These are phyloP conservation scores for Sporopachydermia quercuum DNA, from an alignment of 805 yeast species.

Conservation along the genomic window DNA sequence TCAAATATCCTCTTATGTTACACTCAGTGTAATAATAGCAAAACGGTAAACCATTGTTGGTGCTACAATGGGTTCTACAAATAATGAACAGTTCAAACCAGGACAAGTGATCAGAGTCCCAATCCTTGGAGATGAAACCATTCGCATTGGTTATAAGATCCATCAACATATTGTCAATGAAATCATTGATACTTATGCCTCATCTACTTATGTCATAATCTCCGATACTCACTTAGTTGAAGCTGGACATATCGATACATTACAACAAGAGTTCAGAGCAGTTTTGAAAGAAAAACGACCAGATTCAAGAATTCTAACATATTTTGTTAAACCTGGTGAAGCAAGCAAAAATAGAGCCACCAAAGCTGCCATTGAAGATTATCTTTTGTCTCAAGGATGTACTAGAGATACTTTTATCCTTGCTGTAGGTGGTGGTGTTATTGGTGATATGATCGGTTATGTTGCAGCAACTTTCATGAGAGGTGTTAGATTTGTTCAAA, in stretches of 20 bases:
- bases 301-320: conserved; percentile 52
- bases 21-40: too few relatives aligned
- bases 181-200: conserved; percentile 42
- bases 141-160: conserved; percentile 82
- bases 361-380: conserved; percentile 89
- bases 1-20: too few relatives aligned
- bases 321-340: conserved; percentile 84
- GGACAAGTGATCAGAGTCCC: neutral
- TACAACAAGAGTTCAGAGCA: conserved; percentile 27
- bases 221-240: conserved; percentile 71
- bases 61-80: too few relatives aligned
- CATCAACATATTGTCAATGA: conserved; percentile 60
- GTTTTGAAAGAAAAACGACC: conserved; percentile 24
- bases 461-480: conserved; percentile 99
- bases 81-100: too few relatives aligned
- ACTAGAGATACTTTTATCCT: conserved; percentile 90
- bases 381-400: conserved; percentile 65
- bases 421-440: conserved; percentile 97
- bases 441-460: conserved; percentile 97
- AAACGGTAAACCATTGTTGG: too few relatives aligned
- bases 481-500: conserved; percentile 85
- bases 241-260: conserved; percentile 42
- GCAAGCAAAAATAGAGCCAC: conserved; percentile 76
- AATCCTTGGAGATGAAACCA: conserved; percentile 69
- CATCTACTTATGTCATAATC: conserved; percentile 85